Evolutionary conservation across 164 flowering plant genomes (phyloP).

Genomic region (Vitis vinifera): DNA sequence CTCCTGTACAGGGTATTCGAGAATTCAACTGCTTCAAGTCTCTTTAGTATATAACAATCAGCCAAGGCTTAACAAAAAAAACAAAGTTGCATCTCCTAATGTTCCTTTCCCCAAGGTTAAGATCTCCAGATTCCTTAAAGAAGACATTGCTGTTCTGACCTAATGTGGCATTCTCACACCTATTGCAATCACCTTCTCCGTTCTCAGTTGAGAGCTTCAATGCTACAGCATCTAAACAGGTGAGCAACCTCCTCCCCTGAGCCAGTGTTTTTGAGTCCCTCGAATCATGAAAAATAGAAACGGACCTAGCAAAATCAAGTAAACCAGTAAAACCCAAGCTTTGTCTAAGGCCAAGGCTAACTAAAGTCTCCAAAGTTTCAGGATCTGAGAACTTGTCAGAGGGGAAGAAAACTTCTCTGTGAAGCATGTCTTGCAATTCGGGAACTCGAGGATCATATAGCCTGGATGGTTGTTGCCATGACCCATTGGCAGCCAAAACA

Average conservation of each 20-base stretch:
- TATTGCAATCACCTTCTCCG: slow-evolving; percentile 15
- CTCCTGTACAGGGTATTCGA: too few species aligned
- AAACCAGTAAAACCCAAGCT: slow-evolving; percentile 64
- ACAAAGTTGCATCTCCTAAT: slow-evolving; percentile 40
- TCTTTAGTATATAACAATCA: slow-evolving; percentile 65
- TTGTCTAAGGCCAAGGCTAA: slow-evolving; percentile 63
- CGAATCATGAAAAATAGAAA: slow-evolving; percentile 65
- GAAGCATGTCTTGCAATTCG: slow-evolving; percentile 60
- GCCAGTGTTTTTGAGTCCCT: slow-evolving; percentile 41
- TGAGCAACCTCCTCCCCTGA: slow-evolving; percentile 58
- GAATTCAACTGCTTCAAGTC: slow-evolving; percentile 15
- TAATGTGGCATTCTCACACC: slow-evolving; percentile 5
- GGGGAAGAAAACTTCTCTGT: slow-evolving; percentile 74
- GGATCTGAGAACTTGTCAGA: slow-evolving; percentile 60
- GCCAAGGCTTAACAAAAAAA: slow-evolving; percentile 65
- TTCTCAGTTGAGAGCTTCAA: slow-evolving; percentile 37
- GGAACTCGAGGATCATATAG: slow-evolving; percentile 94
- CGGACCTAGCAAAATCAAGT: slow-evolving; percentile 86
- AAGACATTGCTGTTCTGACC: slow-evolving; percentile 17
- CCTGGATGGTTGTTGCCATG: too few species aligned
- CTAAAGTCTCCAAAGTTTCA: slow-evolving; percentile 61
- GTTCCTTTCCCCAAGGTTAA: slow-evolving; percentile 77
- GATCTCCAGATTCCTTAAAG: slow-evolving; percentile 74
- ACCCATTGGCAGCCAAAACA: too few species aligned
- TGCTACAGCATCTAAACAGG: slow-evolving; percentile 56